These are phyloP conservation scores for Adansonia rubrostipa DNA, from an alignment of 441 rosid genomes.

Conservation along the genomic window DNA sequence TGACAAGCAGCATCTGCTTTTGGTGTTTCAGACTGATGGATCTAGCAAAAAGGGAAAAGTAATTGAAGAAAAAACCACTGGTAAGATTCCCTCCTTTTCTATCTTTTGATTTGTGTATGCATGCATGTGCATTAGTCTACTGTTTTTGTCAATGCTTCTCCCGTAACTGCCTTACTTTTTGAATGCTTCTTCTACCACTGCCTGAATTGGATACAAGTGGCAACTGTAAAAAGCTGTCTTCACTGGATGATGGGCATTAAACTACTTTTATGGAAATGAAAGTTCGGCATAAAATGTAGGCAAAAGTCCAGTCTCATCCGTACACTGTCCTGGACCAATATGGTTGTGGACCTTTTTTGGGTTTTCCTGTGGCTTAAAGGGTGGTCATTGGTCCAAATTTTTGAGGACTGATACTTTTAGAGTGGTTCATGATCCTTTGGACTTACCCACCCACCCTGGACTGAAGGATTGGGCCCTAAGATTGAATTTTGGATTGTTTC, in stretches of 20 bases:
- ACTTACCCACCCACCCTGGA: background rate
- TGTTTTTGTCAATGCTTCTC: background rate
- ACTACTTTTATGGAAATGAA: background rate
- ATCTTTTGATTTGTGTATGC: background rate
- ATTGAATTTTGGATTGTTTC: background rate
- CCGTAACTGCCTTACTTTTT: background rate
- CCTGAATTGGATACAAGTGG: background rate
- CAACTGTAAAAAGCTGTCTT: background rate
- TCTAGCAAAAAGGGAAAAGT: conserved; percentile 45
- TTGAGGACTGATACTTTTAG: background rate
- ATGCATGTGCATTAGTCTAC: background rate
- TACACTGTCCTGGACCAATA: background rate
- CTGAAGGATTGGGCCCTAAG: background rate
- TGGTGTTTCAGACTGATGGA: conserved; percentile 44
- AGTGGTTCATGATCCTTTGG: background rate
- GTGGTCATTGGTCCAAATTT: background rate
- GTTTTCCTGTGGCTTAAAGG: background rate
- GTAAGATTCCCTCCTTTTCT: conserved; percentile 33
- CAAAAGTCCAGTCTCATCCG: background rate
- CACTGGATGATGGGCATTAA: background rate
- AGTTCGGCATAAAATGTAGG: background rate
- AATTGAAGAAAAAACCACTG: conserved; percentile 33
- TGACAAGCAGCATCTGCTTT: conserved; percentile 20
- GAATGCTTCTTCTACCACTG: background rate
- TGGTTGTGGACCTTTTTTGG: background rate